A percentile compares a stretch with the other conserved stretches of the same genome.
phyloP scores from a whole-genome alignment of 768 basidiomycete species.

The Mycena alexandri region DNA sequence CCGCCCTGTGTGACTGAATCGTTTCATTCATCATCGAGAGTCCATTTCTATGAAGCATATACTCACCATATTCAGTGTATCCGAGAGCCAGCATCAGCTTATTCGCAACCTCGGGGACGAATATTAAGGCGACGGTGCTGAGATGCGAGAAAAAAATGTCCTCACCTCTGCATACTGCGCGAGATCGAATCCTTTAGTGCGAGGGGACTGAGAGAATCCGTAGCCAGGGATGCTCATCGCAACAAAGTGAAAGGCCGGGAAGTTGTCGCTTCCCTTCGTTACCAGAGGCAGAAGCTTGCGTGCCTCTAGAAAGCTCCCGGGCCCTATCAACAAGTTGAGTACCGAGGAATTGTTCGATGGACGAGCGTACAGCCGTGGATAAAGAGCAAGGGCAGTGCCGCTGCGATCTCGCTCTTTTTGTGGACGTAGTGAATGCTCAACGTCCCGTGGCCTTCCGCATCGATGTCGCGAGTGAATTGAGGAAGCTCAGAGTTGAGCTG shows the following conservation, averaged over 20 bases:
- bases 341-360: not conserved
- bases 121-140: not conserved
- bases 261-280: conserved; percentile 51
- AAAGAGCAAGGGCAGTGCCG: conserved; percentile 69
- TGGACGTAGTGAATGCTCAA: conserved; percentile 69
- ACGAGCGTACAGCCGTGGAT: conserved; percentile 65
- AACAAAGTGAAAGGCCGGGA: conserved; percentile 75
- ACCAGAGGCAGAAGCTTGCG: conserved; percentile 68
- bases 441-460: conserved; percentile 58
- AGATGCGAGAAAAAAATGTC: not conserved
- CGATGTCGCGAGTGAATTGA: conserved; percentile 67
- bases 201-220: conserved; percentile 70
- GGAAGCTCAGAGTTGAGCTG: conserved; percentile 64
- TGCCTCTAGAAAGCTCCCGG: not conserved
- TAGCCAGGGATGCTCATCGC: conserved; percentile 69
- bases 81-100: conserved; percentile 1
- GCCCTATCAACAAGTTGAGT: not conserved
- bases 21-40: not conserved
- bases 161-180: conserved; percentile 61
- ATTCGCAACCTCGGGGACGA: not conserved
- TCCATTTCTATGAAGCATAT: not conserved
- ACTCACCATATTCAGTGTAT: conserved; percentile 25
- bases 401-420: conserved; percentile 55
- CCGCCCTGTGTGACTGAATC: conserved; percentile 9
- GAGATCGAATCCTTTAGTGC: conserved; percentile 60